Evolutionary conservation across 192 early-diverging fungal genomes (phyloP).

Genomic region (Backusella macrospora): DNA sequence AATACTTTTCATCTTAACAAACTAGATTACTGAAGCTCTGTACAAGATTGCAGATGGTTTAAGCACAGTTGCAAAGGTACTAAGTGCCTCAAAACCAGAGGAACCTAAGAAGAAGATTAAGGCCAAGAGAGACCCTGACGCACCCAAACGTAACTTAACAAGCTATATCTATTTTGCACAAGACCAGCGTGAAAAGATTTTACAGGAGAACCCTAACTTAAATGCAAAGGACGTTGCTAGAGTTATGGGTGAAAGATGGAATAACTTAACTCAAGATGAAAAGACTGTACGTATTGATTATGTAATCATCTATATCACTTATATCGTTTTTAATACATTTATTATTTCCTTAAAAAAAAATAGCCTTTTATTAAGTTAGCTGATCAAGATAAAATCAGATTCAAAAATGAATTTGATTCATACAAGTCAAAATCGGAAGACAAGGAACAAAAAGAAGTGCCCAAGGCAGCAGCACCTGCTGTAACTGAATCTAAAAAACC

Average conservation of each 20-base stretch:
- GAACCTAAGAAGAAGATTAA: slow-evolving; percentile 41
- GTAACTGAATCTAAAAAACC: no score
- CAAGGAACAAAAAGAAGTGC: neutral
- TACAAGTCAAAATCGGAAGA: neutral
- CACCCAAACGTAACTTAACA: slow-evolving; percentile 88
- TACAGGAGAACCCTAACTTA: slow-evolving; percentile 78
- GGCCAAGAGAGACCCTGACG: slow-evolving; percentile 83
- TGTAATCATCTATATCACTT: neutral
- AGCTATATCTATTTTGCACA: slow-evolving; percentile 90
- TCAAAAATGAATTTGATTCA: slow-evolving; percentile 21
- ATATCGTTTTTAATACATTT: neutral
- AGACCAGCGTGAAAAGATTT: slow-evolving; percentile 73
- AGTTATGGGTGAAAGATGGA: slow-evolving; percentile 47
- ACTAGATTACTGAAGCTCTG: slow-evolving; percentile 5
- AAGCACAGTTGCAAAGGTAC: neutral
- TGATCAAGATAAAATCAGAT: slow-evolving; percentile 38
- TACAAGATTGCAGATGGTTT: slow-evolving; percentile 10
- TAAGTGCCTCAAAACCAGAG: neutral
- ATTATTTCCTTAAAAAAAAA: neutral
- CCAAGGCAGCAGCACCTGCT: neutral
- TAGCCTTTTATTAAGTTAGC: slow-evolving; percentile 35
- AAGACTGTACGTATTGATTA: slow-evolving; percentile 19
- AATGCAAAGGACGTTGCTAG: slow-evolving; percentile 32
- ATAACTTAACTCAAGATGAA: slow-evolving; percentile 33
- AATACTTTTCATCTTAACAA: neutral